These are phyloP conservation scores for Russula lepida DNA, from an alignment of 768 basidiomycete genomes.

Conservation along the genomic window DNA sequence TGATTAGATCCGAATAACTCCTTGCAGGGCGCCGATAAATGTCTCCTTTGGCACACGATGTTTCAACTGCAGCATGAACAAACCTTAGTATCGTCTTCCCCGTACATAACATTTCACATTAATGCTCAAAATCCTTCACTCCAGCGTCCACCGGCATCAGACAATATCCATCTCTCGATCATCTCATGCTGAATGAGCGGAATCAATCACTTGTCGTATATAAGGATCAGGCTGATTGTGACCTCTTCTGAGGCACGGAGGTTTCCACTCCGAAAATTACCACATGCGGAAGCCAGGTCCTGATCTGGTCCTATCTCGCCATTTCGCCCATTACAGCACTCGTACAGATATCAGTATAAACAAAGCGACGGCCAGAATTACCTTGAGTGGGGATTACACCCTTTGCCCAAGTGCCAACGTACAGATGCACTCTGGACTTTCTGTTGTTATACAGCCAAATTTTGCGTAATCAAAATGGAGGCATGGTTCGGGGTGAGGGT, in stretches of 20 bases:
- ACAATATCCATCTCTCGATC: background rate
- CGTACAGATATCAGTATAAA: background rate
- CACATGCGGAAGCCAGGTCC: background rate
- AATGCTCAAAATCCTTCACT: background rate
- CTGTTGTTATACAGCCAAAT: background rate
- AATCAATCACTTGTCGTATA: background rate
- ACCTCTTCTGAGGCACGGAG: background rate
- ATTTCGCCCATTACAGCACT: background rate
- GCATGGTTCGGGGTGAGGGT: background rate
- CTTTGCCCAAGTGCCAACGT: background rate
- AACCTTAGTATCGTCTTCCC: constrained; percentile 6
- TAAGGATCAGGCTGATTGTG: background rate
- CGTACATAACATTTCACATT: background rate
- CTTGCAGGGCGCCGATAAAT: background rate
- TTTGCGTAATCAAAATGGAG: background rate
- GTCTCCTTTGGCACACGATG: background rate
- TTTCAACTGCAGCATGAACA: background rate
- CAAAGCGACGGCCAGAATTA: background rate
- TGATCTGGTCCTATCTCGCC: background rate
- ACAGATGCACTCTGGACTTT: background rate
- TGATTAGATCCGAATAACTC: background rate
- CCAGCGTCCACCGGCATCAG: background rate
- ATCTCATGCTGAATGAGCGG: background rate
- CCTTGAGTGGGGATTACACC: background rate
- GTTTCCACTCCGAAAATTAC: background rate